Conservation (phyloP, 2,329 filamentous ascomycete species). For the Pseudogymnoascus sp. region DNA sequence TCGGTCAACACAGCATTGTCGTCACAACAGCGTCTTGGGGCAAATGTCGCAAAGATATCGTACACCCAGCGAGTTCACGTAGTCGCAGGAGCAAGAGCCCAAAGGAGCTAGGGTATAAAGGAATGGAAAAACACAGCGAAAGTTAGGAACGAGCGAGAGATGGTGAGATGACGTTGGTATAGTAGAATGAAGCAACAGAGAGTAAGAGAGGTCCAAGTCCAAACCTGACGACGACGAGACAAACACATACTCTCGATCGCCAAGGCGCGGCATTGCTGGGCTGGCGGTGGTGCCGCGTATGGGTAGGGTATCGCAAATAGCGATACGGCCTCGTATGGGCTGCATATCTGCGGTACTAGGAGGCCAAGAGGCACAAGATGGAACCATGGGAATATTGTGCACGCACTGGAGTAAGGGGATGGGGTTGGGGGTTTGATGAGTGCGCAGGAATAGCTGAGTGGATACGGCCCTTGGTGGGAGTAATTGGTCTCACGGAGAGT, state of each 20-base stretch:
- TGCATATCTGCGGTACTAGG: not conserved
- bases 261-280: conserved; percentile 7
- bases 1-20: not conserved
- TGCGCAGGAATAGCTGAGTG: not conserved
- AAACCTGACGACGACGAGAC: not conserved
- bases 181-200: not conserved
- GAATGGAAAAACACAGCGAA: not conserved
- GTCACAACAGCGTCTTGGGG: not conserved
- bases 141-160: not conserved
- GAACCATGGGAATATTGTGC: not conserved
- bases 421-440: not conserved
- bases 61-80: not conserved
- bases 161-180: not conserved
- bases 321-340: not conserved
- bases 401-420: not conserved
- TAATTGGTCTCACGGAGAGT: not conserved
- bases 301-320: not conserved
- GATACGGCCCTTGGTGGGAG: not conserved
- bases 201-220: not conserved
- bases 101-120: not conserved
- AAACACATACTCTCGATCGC: not conserved
- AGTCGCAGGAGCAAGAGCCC: not conserved
- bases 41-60: not conserved
- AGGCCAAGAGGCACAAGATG: not conserved
- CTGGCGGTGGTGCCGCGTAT: not conserved